A percentile compares a stretch with the other conserved stretches of the same genome.
Conservation (phyloP, 352 stramenopile genomes). For the Pythium diclinum region DNA sequence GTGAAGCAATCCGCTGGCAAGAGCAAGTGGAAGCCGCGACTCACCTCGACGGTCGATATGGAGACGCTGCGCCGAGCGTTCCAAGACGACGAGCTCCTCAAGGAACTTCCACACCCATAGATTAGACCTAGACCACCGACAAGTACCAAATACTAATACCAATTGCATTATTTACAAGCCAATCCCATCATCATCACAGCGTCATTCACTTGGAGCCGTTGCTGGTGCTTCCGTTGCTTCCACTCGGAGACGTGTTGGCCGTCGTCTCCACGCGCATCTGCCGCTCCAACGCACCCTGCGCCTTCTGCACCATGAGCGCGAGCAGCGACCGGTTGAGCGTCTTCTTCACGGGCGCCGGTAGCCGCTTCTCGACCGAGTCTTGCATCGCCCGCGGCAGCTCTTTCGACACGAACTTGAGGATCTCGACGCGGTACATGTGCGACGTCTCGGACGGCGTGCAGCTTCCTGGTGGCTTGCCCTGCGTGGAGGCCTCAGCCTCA, state of each 20-base stretch:
- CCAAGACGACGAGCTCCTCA: constrained; percentile 49
- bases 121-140: background rate
- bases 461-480: constrained; percentile 10
- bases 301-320: constrained; percentile 74
- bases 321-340: constrained; percentile 66
- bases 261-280: constrained; percentile 72
- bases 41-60: constrained; percentile 51
- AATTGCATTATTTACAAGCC: background rate
- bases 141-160: background rate
- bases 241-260: constrained; percentile 9
- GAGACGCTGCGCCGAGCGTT: constrained; percentile 39
- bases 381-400: constrained; percentile 72
- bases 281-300: constrained; percentile 58
- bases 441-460: constrained; percentile 44
- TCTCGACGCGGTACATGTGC: constrained; percentile 82
- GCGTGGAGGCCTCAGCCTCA: constrained; percentile 28
- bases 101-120: constrained; percentile 26
- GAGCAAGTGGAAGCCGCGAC: constrained; percentile 37
- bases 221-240: constrained; percentile 5
- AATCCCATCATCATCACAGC: background rate
- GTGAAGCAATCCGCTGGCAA: constrained; percentile 36
- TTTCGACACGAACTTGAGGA: constrained; percentile 80
- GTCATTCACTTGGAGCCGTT: background rate
- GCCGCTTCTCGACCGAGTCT: constrained; percentile 63
- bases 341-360: constrained; percentile 56